phyloP scores from a whole-genome alignment of 805 yeast genomes.

The Metschnikowia amazonensis region DNA sequence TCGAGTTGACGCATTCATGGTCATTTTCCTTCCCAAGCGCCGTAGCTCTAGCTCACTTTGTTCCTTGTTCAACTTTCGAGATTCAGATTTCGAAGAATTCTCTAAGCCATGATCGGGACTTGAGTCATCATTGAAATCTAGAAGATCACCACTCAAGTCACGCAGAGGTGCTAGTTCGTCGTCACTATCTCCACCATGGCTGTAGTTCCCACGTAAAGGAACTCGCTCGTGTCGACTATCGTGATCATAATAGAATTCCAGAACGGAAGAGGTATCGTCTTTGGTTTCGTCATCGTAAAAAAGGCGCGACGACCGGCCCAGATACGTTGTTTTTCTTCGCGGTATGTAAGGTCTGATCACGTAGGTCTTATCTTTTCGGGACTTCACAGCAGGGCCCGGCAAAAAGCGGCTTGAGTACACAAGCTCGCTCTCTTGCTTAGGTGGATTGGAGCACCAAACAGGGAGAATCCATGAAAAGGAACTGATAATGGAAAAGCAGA shows the following conservation, averaged over 20 bases:
- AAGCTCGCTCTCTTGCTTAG: slow-evolving; percentile 21
- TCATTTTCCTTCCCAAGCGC: slow-evolving; percentile 34
- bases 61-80: not conserved
- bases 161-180: not conserved
- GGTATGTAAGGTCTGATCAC: slow-evolving; percentile 7
- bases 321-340: not conserved
- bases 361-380: not conserved
- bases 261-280: slow-evolving; percentile 10
- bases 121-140: not conserved
- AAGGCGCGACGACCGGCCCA: slow-evolving; percentile 8
- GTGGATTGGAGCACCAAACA: slow-evolving; percentile 52
- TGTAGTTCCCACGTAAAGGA: not conserved
- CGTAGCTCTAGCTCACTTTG: slow-evolving; percentile 25
- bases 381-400: not conserved
- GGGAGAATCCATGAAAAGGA: slow-evolving; percentile 38
- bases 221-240: not conserved
- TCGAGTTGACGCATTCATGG: slow-evolving; percentile 33
- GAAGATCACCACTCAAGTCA: not conserved
- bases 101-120: not conserved
- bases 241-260: not conserved
- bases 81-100: not conserved
- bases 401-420: slow-evolving; percentile 1
- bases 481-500: slow-evolving; percentile 21
- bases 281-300: slow-evolving; percentile 19
- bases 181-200: not conserved